Percentiles rank a stretch among this genome's conserved stretches.
Conservation (phyloP, 768 basidiomycete genomes). For the Panaeolus papilionaceus region DNA sequence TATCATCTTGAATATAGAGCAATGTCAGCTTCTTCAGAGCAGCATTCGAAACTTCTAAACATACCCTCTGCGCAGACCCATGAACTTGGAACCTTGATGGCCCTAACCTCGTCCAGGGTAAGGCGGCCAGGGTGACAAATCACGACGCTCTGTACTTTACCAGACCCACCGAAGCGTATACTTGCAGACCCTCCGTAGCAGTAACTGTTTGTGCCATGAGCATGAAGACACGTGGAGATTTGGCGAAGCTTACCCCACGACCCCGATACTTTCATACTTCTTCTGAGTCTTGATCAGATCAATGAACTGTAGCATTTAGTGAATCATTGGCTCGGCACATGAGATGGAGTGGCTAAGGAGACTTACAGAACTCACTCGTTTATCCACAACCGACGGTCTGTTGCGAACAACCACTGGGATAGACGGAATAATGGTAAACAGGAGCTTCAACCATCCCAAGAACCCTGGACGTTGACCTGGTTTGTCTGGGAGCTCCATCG, state of each 20-base stretch:
- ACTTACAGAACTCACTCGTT: no score
- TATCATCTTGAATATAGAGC: no score
- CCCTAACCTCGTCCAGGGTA: slow-evolving; percentile 39
- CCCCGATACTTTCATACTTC: slow-evolving; percentile 49
- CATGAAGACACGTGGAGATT: no score
- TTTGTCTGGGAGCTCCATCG: slow-evolving; percentile 34
- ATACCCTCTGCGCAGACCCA: slow-evolving; percentile 52
- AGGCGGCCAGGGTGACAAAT: slow-evolving; percentile 48
- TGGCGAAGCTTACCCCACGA: no score
- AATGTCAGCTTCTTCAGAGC: no score
- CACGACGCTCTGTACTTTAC: slow-evolving; percentile 43
- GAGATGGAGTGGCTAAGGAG: no score
- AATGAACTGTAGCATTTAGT: slow-evolving; percentile 39
- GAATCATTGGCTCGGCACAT: slow-evolving; percentile 5
- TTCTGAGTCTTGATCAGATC: slow-evolving; percentile 42
- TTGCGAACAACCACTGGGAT: slow-evolving; percentile 39
- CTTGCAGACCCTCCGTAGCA: slow-evolving; percentile 49
- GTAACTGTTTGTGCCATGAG: no score
- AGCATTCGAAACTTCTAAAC: no score
- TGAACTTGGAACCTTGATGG: slow-evolving; percentile 43
- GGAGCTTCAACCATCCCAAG: slow-evolving; percentile 36
- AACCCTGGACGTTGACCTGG: slow-evolving; percentile 38
- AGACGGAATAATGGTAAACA: slow-evolving; percentile 32
- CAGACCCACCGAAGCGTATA: slow-evolving; percentile 43
- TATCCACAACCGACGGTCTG: slow-evolving; percentile 38